Evolutionary conservation across 768 basidiomycete species (phyloP).

Genomic region (Cystoderma amianthinum): DNA sequence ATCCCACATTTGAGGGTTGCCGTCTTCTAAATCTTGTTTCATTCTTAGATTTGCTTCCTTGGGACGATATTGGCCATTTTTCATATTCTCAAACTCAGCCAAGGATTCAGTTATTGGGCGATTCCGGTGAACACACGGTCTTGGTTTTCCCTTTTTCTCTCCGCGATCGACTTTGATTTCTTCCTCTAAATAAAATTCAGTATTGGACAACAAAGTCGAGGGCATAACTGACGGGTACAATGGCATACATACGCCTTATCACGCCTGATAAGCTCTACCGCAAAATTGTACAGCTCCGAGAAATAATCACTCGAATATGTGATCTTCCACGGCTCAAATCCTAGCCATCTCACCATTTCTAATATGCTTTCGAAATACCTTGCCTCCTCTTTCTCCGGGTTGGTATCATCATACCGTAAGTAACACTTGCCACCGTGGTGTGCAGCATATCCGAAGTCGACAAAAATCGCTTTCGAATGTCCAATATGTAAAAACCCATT

Average conservation of each 20-base stretch:
- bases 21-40: conserved; percentile 91
- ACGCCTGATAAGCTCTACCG: conserved; percentile 79
- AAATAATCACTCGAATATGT: conserved; percentile 99
- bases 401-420: conserved; percentile 96
- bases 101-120: conserved; percentile 87
- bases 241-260: conserved; percentile 96
- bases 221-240: conserved; percentile 71
- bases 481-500: conserved; percentile 96
- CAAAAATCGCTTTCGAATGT: conserved; percentile 97
- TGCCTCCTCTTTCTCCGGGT: conserved; percentile 96
- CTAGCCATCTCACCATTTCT: conserved; percentile 94
- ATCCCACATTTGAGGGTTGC: conserved; percentile 99
- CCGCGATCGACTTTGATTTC: conserved; percentile 88
- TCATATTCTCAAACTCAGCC: conserved; percentile 87
- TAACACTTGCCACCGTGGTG: conserved; percentile 90
- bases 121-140: conserved; percentile 80
- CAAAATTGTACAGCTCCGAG: conserved; percentile 76
- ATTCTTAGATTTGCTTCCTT: conserved; percentile 92
- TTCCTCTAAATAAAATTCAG: conserved; percentile 53
- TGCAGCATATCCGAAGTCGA: conserved; percentile 98
- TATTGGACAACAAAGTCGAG: background rate
- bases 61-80: conserved; percentile 80
- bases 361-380: conserved; percentile 95
- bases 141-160: conserved; percentile 73
- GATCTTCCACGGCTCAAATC: conserved; percentile 97